Percentiles rank a stretch among this genome's conserved stretches.
Conservation (phyloP, 2,329 filamentous ascomycete genomes). For the Cladosporium cucumerinum region DNA sequence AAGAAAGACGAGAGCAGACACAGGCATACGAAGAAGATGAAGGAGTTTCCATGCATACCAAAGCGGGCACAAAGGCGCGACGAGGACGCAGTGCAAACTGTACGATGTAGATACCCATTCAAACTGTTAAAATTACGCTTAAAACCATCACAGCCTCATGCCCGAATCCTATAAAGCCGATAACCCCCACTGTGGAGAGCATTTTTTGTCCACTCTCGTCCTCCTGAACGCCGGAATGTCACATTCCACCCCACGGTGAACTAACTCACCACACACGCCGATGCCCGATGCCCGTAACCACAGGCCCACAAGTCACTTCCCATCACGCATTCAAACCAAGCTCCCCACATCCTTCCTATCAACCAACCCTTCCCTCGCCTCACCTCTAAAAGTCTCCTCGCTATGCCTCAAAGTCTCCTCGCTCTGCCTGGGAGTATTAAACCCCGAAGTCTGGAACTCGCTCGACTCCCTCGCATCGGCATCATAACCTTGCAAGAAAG, state of each 20-base stretch:
- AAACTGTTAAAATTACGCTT: conserved; percentile 5
- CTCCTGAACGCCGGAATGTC: neutral
- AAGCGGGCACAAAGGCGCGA: neutral
- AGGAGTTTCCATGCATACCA: neutral
- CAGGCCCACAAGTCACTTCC: too few relatives aligned
- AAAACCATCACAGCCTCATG: neutral
- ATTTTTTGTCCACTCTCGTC: neutral
- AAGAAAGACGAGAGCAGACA: neutral
- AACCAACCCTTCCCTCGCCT: neutral
- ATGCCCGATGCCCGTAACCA: neutral
- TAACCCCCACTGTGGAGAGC: neutral
- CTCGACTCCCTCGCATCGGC: conserved; percentile 10
- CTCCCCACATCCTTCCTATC: neutral
- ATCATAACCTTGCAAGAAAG: neutral
- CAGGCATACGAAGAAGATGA: neutral
- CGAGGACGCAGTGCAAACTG: neutral
- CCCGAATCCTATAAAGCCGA: neutral
- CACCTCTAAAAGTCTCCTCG: conserved; percentile 4
- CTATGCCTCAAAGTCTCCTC: conserved; percentile 1
- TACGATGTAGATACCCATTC: conserved; percentile 14
- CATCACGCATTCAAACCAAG: neutral
- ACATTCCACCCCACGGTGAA: neutral
- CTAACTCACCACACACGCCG: neutral
- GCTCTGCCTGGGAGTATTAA: conserved; percentile 14
- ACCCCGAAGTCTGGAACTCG: conserved; percentile 12